Evolutionary conservation across 495 filamentous ascomycete genomes (phyloP).

Genomic region (Aspergillus hancockii): DNA sequence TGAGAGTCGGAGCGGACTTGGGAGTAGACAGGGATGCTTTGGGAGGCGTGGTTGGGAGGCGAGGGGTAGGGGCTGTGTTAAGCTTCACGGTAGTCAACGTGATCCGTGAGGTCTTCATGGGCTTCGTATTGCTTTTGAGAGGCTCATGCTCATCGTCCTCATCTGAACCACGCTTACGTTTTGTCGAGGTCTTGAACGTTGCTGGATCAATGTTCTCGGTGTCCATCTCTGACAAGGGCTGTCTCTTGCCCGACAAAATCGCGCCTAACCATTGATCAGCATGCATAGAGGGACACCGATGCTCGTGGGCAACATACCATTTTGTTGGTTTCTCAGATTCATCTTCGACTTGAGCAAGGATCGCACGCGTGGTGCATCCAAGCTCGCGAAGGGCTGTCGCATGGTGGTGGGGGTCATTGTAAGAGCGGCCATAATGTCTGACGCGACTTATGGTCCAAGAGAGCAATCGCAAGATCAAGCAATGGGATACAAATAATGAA

Average conservation of each 20-base stretch:
- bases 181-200: conserved; percentile 63
- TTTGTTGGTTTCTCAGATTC: conserved; percentile 57
- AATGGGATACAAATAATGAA: not conserved
- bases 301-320: conserved; percentile 44
- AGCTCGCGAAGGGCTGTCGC: conserved; percentile 47
- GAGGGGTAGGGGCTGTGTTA: conserved; percentile 32
- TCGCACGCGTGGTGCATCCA: conserved; percentile 46
- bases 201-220: conserved; percentile 81
- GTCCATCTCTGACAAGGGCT: conserved; percentile 57
- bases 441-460: not conserved
- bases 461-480: conserved; percentile 1
- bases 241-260: conserved; percentile 32
- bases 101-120: conserved; percentile 44
- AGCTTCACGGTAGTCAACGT: conserved; percentile 31
- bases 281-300: not conserved
- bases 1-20: conserved; percentile 34
- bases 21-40: conserved; percentile 40
- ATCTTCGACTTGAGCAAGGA: conserved; percentile 43
- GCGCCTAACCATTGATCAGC: conserved; percentile 23
- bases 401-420: conserved; percentile 41
- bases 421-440: conserved; percentile 38
- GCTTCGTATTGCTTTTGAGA: conserved; percentile 39
- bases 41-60: conserved; percentile 36
- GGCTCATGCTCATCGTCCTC: conserved; percentile 55
- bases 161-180: conserved; percentile 55